Conservation (phyloP, 1,139 yeast genomes). For the Protomyces inundatus region DNA sequence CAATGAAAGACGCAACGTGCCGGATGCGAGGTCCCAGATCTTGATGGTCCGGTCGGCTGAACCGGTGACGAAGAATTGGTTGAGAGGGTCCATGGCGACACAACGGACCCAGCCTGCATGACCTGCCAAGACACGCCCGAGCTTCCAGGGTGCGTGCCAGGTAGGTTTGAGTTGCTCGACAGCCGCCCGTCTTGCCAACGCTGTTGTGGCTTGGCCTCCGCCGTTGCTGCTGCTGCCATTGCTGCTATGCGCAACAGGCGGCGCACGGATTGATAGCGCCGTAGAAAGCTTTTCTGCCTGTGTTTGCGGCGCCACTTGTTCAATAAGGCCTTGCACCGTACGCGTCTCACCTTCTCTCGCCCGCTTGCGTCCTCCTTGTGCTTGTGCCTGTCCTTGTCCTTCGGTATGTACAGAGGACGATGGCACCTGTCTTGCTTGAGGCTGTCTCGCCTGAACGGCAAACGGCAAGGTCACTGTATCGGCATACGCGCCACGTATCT, state of each 20-base stretch:
- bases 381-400: not conserved
- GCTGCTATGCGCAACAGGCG: not conserved
- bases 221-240: not conserved
- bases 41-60: slow-evolving; percentile 83
- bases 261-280: slow-evolving; percentile 5
- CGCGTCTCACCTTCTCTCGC: slow-evolving; percentile 22
- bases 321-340: slow-evolving; percentile 26
- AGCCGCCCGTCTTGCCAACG: slow-evolving; percentile 20
- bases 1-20: slow-evolving; percentile 63
- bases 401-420: too few relatives aligned
- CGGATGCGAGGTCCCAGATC: slow-evolving; percentile 82
- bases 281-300: slow-evolving; percentile 25
- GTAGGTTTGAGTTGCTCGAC: slow-evolving; percentile 39
- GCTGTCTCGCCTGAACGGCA: not conserved
- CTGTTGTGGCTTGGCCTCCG: not conserved
- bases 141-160: slow-evolving; percentile 64
- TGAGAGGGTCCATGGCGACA: slow-evolving; percentile 75
- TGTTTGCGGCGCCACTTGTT: slow-evolving; percentile 32
- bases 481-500: not conserved
- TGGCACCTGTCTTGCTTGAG: too few relatives aligned
- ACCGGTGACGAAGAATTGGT: slow-evolving; percentile 89
- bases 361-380: slow-evolving; percentile 7
- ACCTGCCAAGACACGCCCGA: slow-evolving; percentile 72
- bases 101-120: slow-evolving; percentile 91
- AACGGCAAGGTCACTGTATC: not conserved